These are phyloP conservation scores for Penicillium sp. DNA, from an alignment of 2,329 filamentous ascomycete genomes.

Conservation along the genomic window DNA sequence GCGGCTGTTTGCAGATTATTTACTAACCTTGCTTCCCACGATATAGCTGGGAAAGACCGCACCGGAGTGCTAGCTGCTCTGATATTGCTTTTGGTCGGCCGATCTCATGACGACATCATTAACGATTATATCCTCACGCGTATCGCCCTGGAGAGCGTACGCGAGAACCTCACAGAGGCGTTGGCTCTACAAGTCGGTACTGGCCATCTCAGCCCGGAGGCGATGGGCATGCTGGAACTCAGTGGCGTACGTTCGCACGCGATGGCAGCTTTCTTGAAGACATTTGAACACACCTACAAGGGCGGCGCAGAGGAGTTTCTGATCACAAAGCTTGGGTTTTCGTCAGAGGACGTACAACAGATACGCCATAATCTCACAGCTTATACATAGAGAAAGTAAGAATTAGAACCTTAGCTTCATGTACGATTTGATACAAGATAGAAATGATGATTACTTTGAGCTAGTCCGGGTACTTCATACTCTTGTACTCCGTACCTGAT, in stretches of 20 bases:
- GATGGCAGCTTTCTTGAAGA: slow-evolving; percentile 31
- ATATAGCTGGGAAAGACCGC: slow-evolving; percentile 73
- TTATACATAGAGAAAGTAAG: not conserved
- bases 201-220: slow-evolving; percentile 25
- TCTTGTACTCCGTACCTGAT: not conserved
- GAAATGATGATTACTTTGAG: not conserved
- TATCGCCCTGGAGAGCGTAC: slow-evolving; percentile 28
- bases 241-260: slow-evolving; percentile 28
- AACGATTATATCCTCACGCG: slow-evolving; percentile 63
- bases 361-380: slow-evolving; percentile 28
- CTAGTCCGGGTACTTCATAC: not conserved
- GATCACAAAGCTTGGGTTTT: slow-evolving; percentile 27
- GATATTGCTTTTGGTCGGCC: slow-evolving; percentile 66
- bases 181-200: slow-evolving; percentile 21
- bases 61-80: slow-evolving; percentile 74
- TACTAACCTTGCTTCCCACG: not conserved
- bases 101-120: slow-evolving; percentile 61
- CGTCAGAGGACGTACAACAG: slow-evolving; percentile 17
- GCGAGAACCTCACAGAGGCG: slow-evolving; percentile 23
- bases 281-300: slow-evolving; percentile 24
- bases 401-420: not conserved
- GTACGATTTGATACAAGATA: not conserved
- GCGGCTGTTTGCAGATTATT: not conserved
- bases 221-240: slow-evolving; percentile 28
- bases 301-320: slow-evolving; percentile 29